Conservation (phyloP, 2,329 filamentous ascomycete genomes). For the Phialophora expanda region DNA sequence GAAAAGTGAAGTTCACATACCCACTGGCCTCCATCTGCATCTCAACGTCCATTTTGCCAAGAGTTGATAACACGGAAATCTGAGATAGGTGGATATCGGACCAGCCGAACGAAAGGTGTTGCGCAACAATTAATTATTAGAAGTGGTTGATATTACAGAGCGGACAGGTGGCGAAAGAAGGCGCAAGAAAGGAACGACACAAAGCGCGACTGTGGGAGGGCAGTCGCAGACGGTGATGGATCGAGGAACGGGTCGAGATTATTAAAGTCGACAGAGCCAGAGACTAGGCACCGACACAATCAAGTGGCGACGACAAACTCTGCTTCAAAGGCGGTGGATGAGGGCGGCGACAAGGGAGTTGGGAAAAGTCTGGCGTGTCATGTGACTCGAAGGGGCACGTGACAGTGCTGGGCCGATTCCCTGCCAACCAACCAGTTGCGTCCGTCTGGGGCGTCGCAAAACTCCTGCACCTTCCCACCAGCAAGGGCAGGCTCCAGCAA, state of each 20-base stretch:
- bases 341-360: constrained; percentile 10
- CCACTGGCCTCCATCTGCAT: constrained; percentile 39
- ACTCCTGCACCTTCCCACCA: background rate
- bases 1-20: constrained; percentile 29
- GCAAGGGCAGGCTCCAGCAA: background rate
- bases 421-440: background rate
- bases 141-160: constrained; percentile 30
- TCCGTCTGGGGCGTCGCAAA: constrained; percentile 3
- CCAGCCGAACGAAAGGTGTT: constrained; percentile 31
- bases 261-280: background rate
- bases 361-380: constrained; percentile 15
- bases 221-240: constrained; percentile 9
- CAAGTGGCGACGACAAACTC: constrained; percentile 38
- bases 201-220: constrained; percentile 21
- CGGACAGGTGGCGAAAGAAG: constrained; percentile 19
- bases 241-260: constrained; percentile 13
- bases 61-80: constrained; percentile 11
- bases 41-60: constrained; percentile 39
- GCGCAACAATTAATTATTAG: constrained; percentile 31
- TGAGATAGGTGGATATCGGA: constrained; percentile 27
- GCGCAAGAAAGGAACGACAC: constrained; percentile 24
- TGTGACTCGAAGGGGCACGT: constrained; percentile 10
- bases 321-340: constrained; percentile 6
- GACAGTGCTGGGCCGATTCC: background rate
- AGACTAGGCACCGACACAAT: constrained; percentile 35